Percentiles rank a stretch among this genome's conserved stretches.
These are phyloP conservation scores for Geosmithia flava DNA, from an alignment of 2,329 filamentous ascomycete species.

Conservation along the genomic window DNA sequence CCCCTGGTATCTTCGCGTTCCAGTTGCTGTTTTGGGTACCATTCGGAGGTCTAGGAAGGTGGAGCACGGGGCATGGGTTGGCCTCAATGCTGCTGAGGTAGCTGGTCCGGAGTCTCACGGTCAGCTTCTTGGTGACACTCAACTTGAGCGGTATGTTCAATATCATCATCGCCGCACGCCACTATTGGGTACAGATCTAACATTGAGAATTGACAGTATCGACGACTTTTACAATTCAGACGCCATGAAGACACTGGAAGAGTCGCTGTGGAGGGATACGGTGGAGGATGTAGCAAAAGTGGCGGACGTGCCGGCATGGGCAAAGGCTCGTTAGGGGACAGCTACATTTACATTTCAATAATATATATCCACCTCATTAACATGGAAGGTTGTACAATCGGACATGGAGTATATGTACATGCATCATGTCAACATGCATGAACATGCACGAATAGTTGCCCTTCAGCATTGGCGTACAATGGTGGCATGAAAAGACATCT, in stretches of 20 bases:
- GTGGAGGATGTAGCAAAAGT: not conserved
- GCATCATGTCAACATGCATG: too few species aligned
- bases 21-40: not conserved
- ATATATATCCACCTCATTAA: too few species aligned
- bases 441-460: too few species aligned
- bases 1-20: not conserved
- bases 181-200: not conserved
- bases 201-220: not conserved
- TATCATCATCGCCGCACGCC: not conserved
- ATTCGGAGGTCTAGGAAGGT: not conserved
- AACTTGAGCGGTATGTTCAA: slow-evolving; percentile 3
- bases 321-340: not conserved
- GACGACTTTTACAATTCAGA: not conserved
- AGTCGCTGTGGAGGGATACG: not conserved
- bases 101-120: slow-evolving; percentile 3
- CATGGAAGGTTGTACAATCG: too few species aligned
- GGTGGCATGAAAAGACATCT: too few species aligned
- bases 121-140: slow-evolving; percentile 2
- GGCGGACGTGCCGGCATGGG: not conserved
- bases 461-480: too few species aligned
- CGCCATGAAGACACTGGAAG: not conserved
- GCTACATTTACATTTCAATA: too few species aligned
- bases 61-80: slow-evolving; percentile 2
- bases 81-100: slow-evolving; percentile 1
- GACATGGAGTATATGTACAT: too few species aligned